Evolutionary conservation across 2,329 filamentous ascomycete species (phyloP).

Genomic region (Myrmaecium sp.): DNA sequence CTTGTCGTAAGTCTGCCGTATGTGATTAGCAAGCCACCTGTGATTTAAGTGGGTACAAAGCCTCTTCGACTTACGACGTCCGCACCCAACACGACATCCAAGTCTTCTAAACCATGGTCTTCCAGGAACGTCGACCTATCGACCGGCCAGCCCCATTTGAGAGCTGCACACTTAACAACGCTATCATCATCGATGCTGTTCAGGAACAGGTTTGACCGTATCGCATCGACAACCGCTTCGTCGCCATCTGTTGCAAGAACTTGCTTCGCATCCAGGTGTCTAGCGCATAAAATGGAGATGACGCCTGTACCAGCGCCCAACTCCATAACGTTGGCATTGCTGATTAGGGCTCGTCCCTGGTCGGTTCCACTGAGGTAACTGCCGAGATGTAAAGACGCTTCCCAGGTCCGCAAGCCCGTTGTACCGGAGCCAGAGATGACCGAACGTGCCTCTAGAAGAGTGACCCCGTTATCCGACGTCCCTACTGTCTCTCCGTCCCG

Average conservation of each 20-base stretch:
- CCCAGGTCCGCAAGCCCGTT: constrained; percentile 67
- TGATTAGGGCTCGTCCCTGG: constrained; percentile 29
- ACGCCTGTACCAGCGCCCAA: constrained; percentile 65
- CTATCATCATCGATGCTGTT: constrained; percentile 42
- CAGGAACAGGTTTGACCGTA: constrained; percentile 51
- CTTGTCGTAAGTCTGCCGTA: constrained; percentile 53
- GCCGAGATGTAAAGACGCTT: constrained; percentile 58
- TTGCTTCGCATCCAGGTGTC: constrained; percentile 40
- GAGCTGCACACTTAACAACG: constrained; percentile 26
- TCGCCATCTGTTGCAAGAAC: constrained; percentile 60
- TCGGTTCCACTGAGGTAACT: constrained; percentile 42
- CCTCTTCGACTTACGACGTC: constrained; percentile 41
- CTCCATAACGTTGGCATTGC: constrained; percentile 46
- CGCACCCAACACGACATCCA: constrained; percentile 54
- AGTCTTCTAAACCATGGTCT: constrained; percentile 27
- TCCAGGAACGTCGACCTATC: constrained; percentile 41
- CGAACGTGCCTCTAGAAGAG: constrained; percentile 50
- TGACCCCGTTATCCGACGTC: too few relatives aligned
- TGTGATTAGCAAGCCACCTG: constrained; percentile 1
- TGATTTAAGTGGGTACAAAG: constrained; percentile 2
- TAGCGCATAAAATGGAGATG: constrained; percentile 56
- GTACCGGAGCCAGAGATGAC: constrained; percentile 56
- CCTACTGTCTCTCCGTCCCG: constrained; percentile 11
- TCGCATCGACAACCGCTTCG: constrained; percentile 49
- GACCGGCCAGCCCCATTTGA: constrained; percentile 48